Evolutionary conservation across 1,284 basidiomycete species (phyloP), one percentile per base, ranked within the genome.

Genomic region (Rhizoctonia solani): DNA sequence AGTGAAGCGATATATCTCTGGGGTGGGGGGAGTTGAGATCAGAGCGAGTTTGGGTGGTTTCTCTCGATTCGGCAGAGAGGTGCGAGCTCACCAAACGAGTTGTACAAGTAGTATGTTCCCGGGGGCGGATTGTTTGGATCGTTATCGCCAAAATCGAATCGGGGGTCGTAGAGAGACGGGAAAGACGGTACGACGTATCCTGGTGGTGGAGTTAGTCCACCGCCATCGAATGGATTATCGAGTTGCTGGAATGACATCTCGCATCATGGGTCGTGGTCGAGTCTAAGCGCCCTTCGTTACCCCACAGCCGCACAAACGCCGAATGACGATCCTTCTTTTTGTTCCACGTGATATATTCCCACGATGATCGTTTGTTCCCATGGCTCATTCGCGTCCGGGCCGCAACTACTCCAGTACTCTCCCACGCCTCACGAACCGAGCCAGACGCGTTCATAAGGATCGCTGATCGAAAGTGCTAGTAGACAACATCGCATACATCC

Each of bases 1-100:
- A 1, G 78, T 79, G 70, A 77, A 79, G 16, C 73, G 71, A 76
- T 77, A 80, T 55, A 79, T 77, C 21, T 75, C 78, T 79, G 68
- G 1, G 6, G 39, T 52, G n/a, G n/a, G n/a, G n/a, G n/a, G n/a
- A n/a, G n/a, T n/a, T n/a, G n/a, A n/a, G n/a, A n/a, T n/a, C n/a
- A n/a, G n/a, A n/a, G n/a, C 46, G 47, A 34, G 54, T 50, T 11
- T 50, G 55, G 47, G 47, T 58, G 55, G 30, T 27, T 25, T 13
- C 59, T n/a, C 42, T 19, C 41, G 37, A 16, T 30, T 21, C 27
- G 5, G 47, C 4, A 13, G 9, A 2, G 23, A 42, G 47, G 46
- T 46, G 13, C 5, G 8, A 21, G 44, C 66, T 39, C 42, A 71
- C 70, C 70, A 23, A 46, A 55, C 21, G 70, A 71, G 29, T 70